Conservation (phyloP, 1,139 yeast species). For the Geotrichum europaeum region DNA sequence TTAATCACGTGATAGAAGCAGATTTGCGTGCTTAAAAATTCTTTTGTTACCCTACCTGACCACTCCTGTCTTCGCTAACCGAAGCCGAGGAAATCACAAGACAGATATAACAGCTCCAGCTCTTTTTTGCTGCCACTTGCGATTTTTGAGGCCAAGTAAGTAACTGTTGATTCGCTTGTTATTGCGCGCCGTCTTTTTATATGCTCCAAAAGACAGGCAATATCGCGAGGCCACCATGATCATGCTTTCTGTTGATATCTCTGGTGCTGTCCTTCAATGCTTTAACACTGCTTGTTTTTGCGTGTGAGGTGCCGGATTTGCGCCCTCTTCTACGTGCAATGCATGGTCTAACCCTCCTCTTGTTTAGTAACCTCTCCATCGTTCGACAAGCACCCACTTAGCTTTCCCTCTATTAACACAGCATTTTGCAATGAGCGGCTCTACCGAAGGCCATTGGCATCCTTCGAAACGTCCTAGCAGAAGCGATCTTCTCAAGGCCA, state of each 20-base stretch:
- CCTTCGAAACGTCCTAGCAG: slow-evolving; percentile 8
- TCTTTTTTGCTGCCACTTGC: not conserved
- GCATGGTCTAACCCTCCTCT: not conserved
- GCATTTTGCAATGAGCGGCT: not conserved
- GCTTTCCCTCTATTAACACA: not conserved
- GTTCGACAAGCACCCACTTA: not conserved
- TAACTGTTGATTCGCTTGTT: not conserved
- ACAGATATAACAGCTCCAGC: not conserved
- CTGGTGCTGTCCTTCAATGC: not conserved
- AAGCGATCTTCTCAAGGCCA: not conserved
- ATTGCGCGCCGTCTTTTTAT: not conserved
- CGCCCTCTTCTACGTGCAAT: not conserved
- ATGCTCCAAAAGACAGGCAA: not conserved
- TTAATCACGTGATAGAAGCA: no score
- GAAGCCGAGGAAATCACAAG: not conserved
- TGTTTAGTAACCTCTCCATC: not conserved
- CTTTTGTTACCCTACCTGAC: not conserved
- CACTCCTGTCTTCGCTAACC: not conserved
- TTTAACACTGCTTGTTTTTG: not conserved
- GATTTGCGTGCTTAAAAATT: no score
- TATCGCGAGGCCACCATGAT: not conserved
- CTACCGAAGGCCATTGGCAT: slow-evolving; percentile 9
- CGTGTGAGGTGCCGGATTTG: not conserved
- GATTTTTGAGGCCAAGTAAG: not conserved
- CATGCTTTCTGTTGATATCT: not conserved